phyloP scores from a whole-genome alignment of 2,329 filamentous ascomycete genomes.

The Botryotinia convoluta region DNA sequence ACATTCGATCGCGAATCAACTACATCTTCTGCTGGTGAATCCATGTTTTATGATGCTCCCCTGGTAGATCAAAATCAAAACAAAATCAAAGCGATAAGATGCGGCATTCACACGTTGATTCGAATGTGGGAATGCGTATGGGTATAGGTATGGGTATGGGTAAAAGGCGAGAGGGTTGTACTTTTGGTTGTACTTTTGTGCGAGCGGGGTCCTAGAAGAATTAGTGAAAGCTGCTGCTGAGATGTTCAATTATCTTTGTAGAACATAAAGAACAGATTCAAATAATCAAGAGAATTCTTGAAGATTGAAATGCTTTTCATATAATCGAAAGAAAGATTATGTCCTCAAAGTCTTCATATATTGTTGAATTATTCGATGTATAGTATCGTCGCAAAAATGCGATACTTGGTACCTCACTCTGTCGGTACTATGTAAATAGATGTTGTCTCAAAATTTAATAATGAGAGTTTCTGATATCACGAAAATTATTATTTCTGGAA shows the following conservation, averaged over 20 bases:
- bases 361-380: neutral
- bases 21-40: conserved; percentile 7
- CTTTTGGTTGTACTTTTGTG: neutral
- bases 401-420: neutral
- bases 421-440: neutral
- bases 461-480: neutral
- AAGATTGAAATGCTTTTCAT: neutral
- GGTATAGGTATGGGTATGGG: neutral
- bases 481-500: neutral
- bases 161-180: neutral
- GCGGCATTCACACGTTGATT: neutral
- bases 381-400: neutral
- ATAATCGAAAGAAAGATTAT: neutral
- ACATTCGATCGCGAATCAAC: conserved; percentile 15
- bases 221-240: conserved; percentile 15
- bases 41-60: conserved; percentile 2
- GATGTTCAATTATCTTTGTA: neutral
- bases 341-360: neutral
- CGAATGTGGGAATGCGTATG: neutral
- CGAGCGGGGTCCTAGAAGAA: conserved; percentile 10
- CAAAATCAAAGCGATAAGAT: neutral
- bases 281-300: neutral
- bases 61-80: neutral
- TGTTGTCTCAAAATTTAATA: neutral
- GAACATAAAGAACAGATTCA: neutral